Evolutionary conservation across 2,329 filamentous ascomycete species (phyloP), one percentile per base, ranked within the genome.

Genomic region (Ascosphaera acerosa): DNA sequence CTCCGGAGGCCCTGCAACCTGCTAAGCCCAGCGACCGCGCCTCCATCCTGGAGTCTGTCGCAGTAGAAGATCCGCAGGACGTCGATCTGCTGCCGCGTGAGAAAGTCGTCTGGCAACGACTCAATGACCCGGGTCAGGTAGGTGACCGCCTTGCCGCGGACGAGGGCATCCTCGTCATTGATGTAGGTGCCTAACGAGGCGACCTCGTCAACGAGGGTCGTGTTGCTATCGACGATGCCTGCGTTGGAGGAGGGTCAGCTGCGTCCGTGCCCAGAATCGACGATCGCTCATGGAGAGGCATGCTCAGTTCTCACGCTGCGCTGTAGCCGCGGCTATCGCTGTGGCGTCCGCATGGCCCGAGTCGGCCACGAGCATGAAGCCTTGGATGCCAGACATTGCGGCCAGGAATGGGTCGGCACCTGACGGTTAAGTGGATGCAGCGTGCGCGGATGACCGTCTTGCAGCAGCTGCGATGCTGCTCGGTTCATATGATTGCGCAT

Each of bases 141-240:
- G 15, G 50, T 52, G 36, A 55, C 50, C 44, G 64, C 61, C 48
- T 70, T 70, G n/a, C 61, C 59, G 23, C 70, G 58, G 27, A 65
- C 54, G 10, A 58, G 55, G 15, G 57, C 55, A 50, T 74, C 66
- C 41, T 72, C 66, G 45, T 70, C 64, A 40, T 71, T 73, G 42
- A 75, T 61, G 40, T 72, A 74, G 45, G 71, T 66, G 14, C 66
- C 65, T 18, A 74, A 53, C 28, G 64, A 66, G 42, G 70, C 64
- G 33, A 75, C 63, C 31, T 73, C 50, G 33, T 62, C 60, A 34
- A 74, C 57, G 19, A 75, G 54, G 40, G 65, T 70, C 32, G 64
- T 53, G 40, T 70, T 55, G 39, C 64, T 67, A 41, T 49, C 55
- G 43, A 69, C 61, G 36, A 75, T 53, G 46, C 61, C 65, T 70